phyloP scores from a whole-genome alignment of 116 monocot species.

The Posidonia oceanica region DNA sequence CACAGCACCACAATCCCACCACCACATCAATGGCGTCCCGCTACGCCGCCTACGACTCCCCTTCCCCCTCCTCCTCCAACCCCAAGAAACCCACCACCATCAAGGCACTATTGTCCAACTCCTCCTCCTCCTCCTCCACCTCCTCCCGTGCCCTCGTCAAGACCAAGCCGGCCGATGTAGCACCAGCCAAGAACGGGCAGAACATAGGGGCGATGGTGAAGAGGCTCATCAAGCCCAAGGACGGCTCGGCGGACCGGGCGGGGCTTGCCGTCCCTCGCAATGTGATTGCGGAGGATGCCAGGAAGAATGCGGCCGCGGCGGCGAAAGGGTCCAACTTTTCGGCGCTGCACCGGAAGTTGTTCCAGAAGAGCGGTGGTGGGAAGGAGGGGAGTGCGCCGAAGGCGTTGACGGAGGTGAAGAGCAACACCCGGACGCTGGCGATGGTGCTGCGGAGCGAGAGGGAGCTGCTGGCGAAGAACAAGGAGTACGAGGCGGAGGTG shows the following conservation, averaged over 20 bases:
- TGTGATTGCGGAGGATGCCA: conserved; percentile 27
- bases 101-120: conserved; percentile 6
- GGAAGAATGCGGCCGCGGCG: conserved; percentile 10
- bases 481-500: conserved; percentile 54
- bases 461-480: conserved; percentile 68
- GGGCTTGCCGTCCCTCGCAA: conserved; percentile 24
- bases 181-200: conserved; percentile 9
- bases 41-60: conserved; percentile 34
- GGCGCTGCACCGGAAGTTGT: conserved; percentile 54
- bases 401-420: conserved; percentile 63
- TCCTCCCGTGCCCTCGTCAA: conserved; percentile 10
- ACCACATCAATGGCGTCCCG: conserved; percentile 23
- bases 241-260: conserved; percentile 8
- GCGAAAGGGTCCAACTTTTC: conserved; percentile 30
- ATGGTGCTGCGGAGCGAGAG: conserved; percentile 96
- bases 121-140: conserved; percentile 5
- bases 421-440: conserved; percentile 75
- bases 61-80: conserved; percentile 21
- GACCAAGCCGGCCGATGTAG: conserved; percentile 9
- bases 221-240: conserved; percentile 47
- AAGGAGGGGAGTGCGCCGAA: conserved; percentile 19
- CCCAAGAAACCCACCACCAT: neutral
- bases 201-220: conserved; percentile 58
- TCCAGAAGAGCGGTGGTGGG: conserved; percentile 39
- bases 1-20: neutral